Conservation (phyloP, 805 yeast genomes). For the Naumovozyma baii region DNA sequence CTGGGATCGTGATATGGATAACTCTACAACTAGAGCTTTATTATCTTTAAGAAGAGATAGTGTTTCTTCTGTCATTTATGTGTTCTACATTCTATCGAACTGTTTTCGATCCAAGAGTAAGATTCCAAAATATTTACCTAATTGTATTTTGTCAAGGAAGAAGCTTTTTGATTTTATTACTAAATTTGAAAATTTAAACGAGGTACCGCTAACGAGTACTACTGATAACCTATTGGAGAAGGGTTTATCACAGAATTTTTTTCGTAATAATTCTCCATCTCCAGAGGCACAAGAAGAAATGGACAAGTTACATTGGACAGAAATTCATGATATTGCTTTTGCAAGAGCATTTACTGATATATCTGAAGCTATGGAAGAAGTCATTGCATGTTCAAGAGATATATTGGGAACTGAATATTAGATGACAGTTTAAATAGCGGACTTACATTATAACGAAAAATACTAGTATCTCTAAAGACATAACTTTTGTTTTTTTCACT, state of each 20-base stretch:
- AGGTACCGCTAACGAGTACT: slow-evolving; percentile 1
- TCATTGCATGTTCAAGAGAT: slow-evolving; percentile 32
- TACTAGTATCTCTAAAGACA: too few relatives aligned
- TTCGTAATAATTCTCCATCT: not conserved
- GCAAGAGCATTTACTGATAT: slow-evolving; percentile 40
- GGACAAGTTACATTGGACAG: slow-evolving; percentile 35
- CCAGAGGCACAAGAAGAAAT: slow-evolving; percentile 1
- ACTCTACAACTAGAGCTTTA: slow-evolving; percentile 32
- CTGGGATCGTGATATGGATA: slow-evolving; percentile 35
- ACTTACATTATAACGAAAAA: too few relatives aligned
- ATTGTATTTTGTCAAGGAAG: slow-evolving; percentile 35
- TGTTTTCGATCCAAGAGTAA: slow-evolving; percentile 32
- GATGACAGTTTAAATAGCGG: not conserved
- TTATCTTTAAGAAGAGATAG: slow-evolving; percentile 39
- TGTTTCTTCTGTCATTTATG: slow-evolving; percentile 37
- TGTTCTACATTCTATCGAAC: slow-evolving; percentile 36
- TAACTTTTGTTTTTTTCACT: not conserved
- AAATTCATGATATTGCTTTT: slow-evolving; percentile 41
- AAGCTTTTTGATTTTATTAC: slow-evolving; percentile 34
- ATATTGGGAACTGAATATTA: slow-evolving; percentile 36
- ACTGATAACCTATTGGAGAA: not conserved
- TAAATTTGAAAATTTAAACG: slow-evolving; percentile 19
- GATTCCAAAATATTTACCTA: slow-evolving; percentile 39
- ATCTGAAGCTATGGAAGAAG: slow-evolving; percentile 34
- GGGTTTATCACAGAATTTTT: not conserved